A percentile compares a stretch with the other conserved stretches of the same genome.
Evolutionary conservation across 805 yeast species (phyloP).

Genomic region (Candida suzukii): DNA sequence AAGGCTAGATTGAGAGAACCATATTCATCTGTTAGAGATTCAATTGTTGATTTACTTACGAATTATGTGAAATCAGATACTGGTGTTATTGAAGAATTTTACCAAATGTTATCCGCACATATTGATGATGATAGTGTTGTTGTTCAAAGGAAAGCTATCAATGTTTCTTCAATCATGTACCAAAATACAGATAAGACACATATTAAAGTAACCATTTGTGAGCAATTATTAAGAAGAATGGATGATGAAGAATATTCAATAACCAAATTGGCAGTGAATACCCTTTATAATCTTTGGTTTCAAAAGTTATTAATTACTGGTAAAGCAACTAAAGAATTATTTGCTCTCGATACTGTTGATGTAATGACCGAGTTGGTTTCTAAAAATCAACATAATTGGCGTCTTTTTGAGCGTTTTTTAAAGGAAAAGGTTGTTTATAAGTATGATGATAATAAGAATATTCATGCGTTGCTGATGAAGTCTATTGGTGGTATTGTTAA

Average conservation of each 20-base stretch:
- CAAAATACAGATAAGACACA: constrained; percentile 20
- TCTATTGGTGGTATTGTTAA: constrained; percentile 27
- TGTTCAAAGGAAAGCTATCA: constrained; percentile 58
- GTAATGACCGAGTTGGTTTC: constrained; percentile 33
- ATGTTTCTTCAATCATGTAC: constrained; percentile 43
- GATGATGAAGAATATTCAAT: constrained; percentile 68
- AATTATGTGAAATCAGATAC: constrained; percentile 38
- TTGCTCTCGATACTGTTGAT: constrained; percentile 12
- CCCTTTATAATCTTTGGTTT: constrained; percentile 34
- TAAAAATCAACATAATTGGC: constrained; percentile 31
- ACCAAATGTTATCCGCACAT: constrained; percentile 40
- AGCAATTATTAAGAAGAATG: constrained; percentile 44
- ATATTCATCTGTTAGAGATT: constrained; percentile 70
- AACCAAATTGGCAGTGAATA: constrained; percentile 32
- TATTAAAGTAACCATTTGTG: constrained; percentile 36
- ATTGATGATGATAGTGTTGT: constrained; percentile 53
- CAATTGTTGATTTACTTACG: constrained; percentile 61
- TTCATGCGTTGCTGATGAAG: constrained; percentile 9
- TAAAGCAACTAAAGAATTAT: neutral
- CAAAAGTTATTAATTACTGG: neutral
- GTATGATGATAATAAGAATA: constrained; percentile 12
- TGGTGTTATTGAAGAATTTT: constrained; percentile 39
- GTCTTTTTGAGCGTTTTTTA: constrained; percentile 41
- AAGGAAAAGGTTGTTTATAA: constrained; percentile 33
- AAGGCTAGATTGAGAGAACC: constrained; percentile 45